Base-by-base conservation (phyloP, 208 protist species). In the Strigomonas galati region DNA sequence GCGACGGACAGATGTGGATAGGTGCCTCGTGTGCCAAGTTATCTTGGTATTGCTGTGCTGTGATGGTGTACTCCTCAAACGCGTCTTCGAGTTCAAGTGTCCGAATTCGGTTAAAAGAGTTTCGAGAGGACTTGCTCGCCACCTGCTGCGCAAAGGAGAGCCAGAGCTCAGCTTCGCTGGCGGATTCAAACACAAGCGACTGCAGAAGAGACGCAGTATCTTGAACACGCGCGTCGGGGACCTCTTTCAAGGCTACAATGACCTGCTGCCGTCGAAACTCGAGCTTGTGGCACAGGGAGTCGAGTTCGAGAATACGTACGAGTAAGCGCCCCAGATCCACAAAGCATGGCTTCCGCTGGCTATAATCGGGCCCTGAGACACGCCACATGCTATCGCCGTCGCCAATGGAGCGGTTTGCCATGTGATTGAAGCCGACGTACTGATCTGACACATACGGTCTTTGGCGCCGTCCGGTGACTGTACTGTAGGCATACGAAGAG, bases 21-120 rank as follows among this genome's bases (percentile, higher is more conserved):
- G 80, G 72, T 5, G 74, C 72, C 65, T 88, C 84, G 12, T 63
- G 57, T 32, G 75, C 53, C 46, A 93, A 53, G 60, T 93, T 93
- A 53, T 91, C 84, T 67, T 93, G 85, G 55, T 81, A 95, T 71
- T 91, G 84, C 32, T 84, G 46, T 23, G 72, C 78, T 2, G 84
- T 89, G 63, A 93, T 85, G 59, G 79, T 89, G 70, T 87, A 95
- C 67, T 92, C 82, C 54, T 91, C 86, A 66, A 86, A 93, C 37
- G 78, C 80, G 46, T 86, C 82, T 60, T 91, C 80, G 0, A 93
- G 78, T 51, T 85, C 84, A 6, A 91, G 76, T 54, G 70, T 69
- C 17, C 61, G 12, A 31, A n/a, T 7, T 57, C 48, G 30, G 67
- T 79, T 40, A 92, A 65, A 24, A 72, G 72, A 54, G 14, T 59